Evolutionary conservation across 2,329 filamentous ascomycete species (phyloP).

Genomic region (Calonectria naviculata): DNA sequence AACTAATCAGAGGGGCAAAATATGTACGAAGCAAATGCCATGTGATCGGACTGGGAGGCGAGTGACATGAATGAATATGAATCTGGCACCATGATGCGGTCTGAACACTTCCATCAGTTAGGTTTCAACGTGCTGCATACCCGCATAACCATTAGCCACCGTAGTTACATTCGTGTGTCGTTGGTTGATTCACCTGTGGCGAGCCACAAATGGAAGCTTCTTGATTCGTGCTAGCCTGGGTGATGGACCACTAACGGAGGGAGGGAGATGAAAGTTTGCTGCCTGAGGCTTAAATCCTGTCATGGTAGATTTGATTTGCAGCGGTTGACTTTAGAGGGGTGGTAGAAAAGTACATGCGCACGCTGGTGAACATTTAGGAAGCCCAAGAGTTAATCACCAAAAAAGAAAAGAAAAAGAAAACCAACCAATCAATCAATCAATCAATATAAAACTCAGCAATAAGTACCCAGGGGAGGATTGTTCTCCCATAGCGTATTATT

Average conservation of each 20-base stretch:
- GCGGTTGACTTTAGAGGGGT: conserved; percentile 32
- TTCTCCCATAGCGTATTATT: neutral
- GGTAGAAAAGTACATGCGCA: neutral
- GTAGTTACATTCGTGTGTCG: neutral
- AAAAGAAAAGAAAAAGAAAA: neutral
- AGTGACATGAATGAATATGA: neutral
- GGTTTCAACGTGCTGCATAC: conserved; percentile 1
- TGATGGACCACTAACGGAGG: neutral
- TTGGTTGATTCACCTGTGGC: neutral
- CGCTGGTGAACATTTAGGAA: neutral
- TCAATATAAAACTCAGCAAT: neutral
- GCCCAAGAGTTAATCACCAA: neutral
- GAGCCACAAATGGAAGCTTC: conserved; percentile 3
- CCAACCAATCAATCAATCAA: neutral
- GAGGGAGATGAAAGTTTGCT: conserved; percentile 18
- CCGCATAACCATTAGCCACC: neutral
- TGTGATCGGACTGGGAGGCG: neutral
- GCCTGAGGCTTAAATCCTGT: conserved; percentile 41
- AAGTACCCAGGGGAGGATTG: neutral
- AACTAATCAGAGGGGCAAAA: neutral
- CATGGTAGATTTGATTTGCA: conserved; percentile 28
- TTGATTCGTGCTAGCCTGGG: conserved; percentile 2
- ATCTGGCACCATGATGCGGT: neutral
- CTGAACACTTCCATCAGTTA: neutral
- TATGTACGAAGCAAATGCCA: neutral